Evolutionary conservation across 148 eudicot species (phyloP).

Genomic region (Cornus kousa): DNA sequence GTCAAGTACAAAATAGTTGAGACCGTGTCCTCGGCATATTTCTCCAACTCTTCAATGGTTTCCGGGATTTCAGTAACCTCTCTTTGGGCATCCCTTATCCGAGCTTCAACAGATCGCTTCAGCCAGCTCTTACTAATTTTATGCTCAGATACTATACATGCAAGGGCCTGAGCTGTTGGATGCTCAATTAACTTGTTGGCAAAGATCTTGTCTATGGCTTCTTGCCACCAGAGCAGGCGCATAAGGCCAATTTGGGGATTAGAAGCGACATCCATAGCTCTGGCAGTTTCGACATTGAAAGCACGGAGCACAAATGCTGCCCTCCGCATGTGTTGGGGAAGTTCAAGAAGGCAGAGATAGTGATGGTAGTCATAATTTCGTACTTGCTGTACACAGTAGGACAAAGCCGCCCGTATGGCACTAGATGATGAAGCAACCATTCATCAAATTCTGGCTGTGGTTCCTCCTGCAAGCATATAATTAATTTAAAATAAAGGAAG

Average conservation of each 20-base stretch:
- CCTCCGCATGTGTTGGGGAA: slow-evolving; percentile 76
- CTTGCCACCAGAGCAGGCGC: slow-evolving; percentile 98
- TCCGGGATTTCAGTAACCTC: slow-evolving; percentile 55
- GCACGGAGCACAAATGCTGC: slow-evolving; percentile 96
- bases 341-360: slow-evolving; percentile 93
- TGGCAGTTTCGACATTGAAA: slow-evolving; percentile 87
- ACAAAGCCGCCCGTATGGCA: slow-evolving; percentile 64
- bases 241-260: slow-evolving; percentile 92
- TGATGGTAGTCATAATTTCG: slow-evolving; percentile 90
- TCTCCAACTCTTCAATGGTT: slow-evolving; percentile 61
- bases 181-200: slow-evolving; percentile 75
- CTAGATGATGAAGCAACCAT: slow-evolving; percentile 51
- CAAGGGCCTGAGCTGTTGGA: slow-evolving; percentile 80
- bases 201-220: slow-evolving; percentile 73
- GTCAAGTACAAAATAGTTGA: slow-evolving; percentile 80
- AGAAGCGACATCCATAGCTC: slow-evolving; percentile 95
- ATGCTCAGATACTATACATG: slow-evolving; percentile 58
- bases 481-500: background rate
- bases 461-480: slow-evolving; percentile 22
- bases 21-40: slow-evolving; percentile 75
- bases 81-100: slow-evolving; percentile 77
- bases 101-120: slow-evolving; percentile 81
- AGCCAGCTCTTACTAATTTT: slow-evolving; percentile 79
- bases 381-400: slow-evolving; percentile 91
- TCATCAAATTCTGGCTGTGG: slow-evolving; percentile 34